phyloP scores from a whole-genome alignment of 169 alveolate genomes.

The Plasmodium malariae region DNA sequence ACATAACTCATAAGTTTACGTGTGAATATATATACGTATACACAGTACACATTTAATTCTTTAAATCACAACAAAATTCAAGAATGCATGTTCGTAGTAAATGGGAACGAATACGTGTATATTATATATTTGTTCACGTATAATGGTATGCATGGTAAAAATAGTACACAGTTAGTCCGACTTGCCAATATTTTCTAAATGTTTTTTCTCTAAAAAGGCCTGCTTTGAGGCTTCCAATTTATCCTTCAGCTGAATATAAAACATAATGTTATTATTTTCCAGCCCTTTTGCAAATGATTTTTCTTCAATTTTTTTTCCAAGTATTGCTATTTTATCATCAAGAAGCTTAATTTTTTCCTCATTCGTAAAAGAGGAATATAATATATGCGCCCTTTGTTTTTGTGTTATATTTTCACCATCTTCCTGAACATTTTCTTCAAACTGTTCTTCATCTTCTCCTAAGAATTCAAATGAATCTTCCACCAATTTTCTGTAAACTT shows the following conservation, averaged over 20 bases:
- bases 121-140: too few species aligned
- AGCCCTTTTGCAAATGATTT: slow-evolving; percentile 84
- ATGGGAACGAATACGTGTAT: not conserved
- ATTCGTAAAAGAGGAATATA: slow-evolving; percentile 83
- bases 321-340: slow-evolving; percentile 85
- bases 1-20: too few species aligned
- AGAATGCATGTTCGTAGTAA: too few species aligned
- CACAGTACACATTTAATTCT: too few species aligned
- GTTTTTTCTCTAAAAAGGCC: slow-evolving; percentile 82
- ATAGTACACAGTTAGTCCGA: too few species aligned
- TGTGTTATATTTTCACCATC: slow-evolving; percentile 65
- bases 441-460: slow-evolving; percentile 87
- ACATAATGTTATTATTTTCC: slow-evolving; percentile 75
- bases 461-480: slow-evolving; percentile 87
- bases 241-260: slow-evolving; percentile 87
- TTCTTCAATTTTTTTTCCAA: slow-evolving; percentile 85
- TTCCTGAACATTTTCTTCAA: slow-evolving; percentile 37
- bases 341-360: slow-evolving; percentile 86
- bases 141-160: too few species aligned
- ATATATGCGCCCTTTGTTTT: slow-evolving; percentile 82
- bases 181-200: slow-evolving; percentile 33
- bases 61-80: too few species aligned
- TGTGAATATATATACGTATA: too few species aligned
- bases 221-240: slow-evolving; percentile 89
- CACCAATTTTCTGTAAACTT: slow-evolving; percentile 81